Evolutionary conservation across 768 basidiomycete genomes (phyloP).

Genomic region (Termitomyces sp.): DNA sequence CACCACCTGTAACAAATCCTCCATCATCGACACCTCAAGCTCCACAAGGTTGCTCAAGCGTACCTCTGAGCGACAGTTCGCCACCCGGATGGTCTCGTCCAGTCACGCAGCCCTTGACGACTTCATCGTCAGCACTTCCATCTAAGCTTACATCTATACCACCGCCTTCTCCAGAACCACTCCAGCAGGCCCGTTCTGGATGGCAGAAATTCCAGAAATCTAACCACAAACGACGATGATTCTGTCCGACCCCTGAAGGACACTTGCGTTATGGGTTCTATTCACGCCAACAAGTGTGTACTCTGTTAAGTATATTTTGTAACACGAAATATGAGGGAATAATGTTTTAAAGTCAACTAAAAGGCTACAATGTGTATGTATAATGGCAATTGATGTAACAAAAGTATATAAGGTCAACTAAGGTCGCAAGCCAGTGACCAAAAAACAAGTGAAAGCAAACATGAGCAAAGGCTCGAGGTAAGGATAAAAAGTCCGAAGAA

Average conservation of each 20-base stretch:
- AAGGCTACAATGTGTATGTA: slow-evolving; percentile 41
- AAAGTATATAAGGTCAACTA: slow-evolving; percentile 25
- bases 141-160: background rate
- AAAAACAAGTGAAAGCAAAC: slow-evolving; percentile 6
- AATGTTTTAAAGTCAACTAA: slow-evolving; percentile 27
- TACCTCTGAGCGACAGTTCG: slow-evolving; percentile 1
- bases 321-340: slow-evolving; percentile 8
- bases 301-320: background rate
- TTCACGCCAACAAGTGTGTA: background rate
- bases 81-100: slow-evolving; percentile 3
- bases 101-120: background rate
- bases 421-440: slow-evolving; percentile 4
- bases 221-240: slow-evolving; percentile 22
- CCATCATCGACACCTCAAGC: slow-evolving; percentile 15
- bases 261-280: no score
- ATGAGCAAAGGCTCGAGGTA: slow-evolving; percentile 8
- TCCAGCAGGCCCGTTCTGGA: slow-evolving; percentile 34
- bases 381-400: slow-evolving; percentile 35
- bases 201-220: slow-evolving; percentile 58
- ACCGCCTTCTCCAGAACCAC: slow-evolving; percentile 8
- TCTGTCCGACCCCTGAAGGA: background rate
- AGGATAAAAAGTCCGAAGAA: slow-evolving; percentile 13
- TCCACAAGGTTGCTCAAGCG: slow-evolving; percentile 1
- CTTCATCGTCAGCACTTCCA: background rate
- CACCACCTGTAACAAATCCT: slow-evolving; percentile 8